Evolutionary conservation across 768 basidiomycete genomes (phyloP).

Genomic region (Russula sp.): DNA sequence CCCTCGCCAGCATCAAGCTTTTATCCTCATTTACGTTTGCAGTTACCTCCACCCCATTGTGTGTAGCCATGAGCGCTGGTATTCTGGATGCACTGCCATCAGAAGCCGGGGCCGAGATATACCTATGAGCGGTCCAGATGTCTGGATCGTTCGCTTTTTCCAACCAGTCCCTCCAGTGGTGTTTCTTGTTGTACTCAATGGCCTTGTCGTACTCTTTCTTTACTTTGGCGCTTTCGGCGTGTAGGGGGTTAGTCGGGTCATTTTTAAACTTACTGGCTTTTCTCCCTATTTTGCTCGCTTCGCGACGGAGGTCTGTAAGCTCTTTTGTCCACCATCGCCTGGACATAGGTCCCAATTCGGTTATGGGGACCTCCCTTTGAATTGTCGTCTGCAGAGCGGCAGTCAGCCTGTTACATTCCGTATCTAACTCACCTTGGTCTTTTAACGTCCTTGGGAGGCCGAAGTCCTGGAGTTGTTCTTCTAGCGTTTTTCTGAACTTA

Average conservation of each 20-base stretch:
- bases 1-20: background rate
- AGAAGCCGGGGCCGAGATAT: background rate
- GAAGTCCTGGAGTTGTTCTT: too few relatives aligned
- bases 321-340: background rate
- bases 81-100: background rate
- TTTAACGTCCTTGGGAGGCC: too few relatives aligned
- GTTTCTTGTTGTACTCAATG: background rate
- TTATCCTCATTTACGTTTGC: background rate
- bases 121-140: background rate
- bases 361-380: background rate
- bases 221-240: background rate
- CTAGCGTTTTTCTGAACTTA: background rate
- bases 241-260: background rate
- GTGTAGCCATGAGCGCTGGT: background rate
- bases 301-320: background rate
- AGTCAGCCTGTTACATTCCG: rapidly evolving
- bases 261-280: rapidly evolving
- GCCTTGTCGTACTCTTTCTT: background rate
- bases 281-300: background rate
- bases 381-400: background rate
- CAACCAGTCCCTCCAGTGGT: background rate
- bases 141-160: background rate
- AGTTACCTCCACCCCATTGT: too few relatives aligned
- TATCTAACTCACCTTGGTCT: background rate
- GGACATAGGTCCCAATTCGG: background rate